Base-by-base conservation (phyloP, 2,329 filamentous ascomycete genomes). In the Cercospora janseana region DNA sequence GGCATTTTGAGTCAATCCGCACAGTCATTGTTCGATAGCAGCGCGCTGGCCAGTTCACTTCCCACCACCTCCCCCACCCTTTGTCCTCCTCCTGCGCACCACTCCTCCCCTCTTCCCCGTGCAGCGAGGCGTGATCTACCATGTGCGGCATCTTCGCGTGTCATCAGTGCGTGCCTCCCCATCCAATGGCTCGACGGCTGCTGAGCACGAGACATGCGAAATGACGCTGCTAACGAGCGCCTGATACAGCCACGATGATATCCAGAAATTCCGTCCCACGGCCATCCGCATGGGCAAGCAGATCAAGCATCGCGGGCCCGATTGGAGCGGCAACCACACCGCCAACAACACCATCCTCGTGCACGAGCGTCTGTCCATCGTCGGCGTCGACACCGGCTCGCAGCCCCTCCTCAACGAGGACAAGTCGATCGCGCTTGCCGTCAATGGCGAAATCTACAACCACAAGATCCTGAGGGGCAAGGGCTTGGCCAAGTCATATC, bases 391-490 rank as follows among this genome's bases (percentile, higher is more conserved):
- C 71, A 92, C 88, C 66, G 93, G 93, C 69, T 92, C 93, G 45
- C 93, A 98, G 75, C 93, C 93, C 58, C 79, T 98, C 60, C 86
- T 92, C 78, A 97, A 90, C 77, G 83, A 89, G 61, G 92, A 97
- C 70, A 86, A 84, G 60, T 86, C 79, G 64, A 85, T 98, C 65
- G 85, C 92, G 58, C 83, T 98, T 55, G 92, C 93, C 59, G 93
- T 97, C 82, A 98, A 98, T 73, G 93, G 93, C 74, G 93, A 98
- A 72, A 98, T 98, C 70, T 98, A 98, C 81, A 98, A 98, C 83
- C 93, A 98, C 76, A 87, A 92, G 69, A 82, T 95, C 66, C 79
- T 98, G 66, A 86, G 93, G 69, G 31, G 34, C 44, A 97, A 96
- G 76, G 78, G 78, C 63, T 77, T 96, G 64, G 88, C 88, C 74